Conservation (phyloP, 1,284 basidiomycete genomes). For the Quambalaria eucalypti region DNA sequence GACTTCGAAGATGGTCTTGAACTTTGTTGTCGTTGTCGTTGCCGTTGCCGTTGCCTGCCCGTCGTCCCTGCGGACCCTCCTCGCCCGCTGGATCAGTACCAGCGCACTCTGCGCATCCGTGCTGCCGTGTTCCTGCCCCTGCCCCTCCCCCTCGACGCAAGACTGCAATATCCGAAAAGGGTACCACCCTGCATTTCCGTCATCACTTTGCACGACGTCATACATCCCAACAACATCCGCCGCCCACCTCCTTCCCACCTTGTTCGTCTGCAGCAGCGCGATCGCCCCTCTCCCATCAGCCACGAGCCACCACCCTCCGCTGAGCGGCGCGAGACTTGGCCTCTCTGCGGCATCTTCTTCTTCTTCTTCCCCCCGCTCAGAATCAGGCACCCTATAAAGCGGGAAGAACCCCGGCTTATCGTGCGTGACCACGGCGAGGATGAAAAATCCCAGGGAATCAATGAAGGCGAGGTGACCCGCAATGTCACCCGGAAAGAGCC, state of each 20-base stretch:
- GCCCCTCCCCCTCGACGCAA: too few species aligned
- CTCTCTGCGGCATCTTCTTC: not conserved
- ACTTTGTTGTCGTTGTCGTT: not conserved
- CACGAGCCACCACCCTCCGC: not conserved
- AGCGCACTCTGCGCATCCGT: not conserved
- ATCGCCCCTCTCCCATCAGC: not conserved
- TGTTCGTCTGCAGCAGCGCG: not conserved
- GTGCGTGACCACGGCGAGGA: too few species aligned
- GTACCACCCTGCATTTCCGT: too few species aligned
- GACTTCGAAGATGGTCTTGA: conserved; percentile 15
- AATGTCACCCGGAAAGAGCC: not conserved
- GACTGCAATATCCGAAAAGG: too few species aligned
- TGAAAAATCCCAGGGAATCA: not conserved
- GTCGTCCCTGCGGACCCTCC: too few species aligned
- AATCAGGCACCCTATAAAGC: not conserved
- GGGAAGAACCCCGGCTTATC: not conserved
- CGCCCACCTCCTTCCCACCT: not conserved
- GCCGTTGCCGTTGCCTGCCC: not conserved
- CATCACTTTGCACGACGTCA: too few species aligned
- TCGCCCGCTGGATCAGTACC: not conserved
- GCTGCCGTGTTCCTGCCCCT: not conserved
- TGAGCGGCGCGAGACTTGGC: not conserved
- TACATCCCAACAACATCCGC: not conserved
- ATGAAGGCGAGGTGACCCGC: not conserved
- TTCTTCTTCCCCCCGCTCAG: too few species aligned